Evolutionary conservation across 2,329 filamentous ascomycete genomes (phyloP).

Genomic region (Pestalotiopsis sp.): DNA sequence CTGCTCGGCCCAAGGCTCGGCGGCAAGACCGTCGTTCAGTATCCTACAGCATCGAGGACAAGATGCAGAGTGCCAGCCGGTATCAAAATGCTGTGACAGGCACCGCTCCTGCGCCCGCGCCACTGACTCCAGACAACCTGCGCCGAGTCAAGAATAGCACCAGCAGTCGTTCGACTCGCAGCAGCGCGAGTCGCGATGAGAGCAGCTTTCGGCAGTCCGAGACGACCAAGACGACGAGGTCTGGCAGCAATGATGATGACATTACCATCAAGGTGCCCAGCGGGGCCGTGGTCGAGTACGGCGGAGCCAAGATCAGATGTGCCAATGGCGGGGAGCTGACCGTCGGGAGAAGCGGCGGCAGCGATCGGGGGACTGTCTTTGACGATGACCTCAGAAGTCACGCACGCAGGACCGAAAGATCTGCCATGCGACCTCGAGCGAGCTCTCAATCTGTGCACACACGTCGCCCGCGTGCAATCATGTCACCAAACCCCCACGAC

Average conservation of each 20-base stretch:
- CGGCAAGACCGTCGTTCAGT: conserved; percentile 30
- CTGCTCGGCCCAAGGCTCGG: conserved; percentile 23
- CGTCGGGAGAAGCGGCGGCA: conserved; percentile 47
- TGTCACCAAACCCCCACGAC: conserved; percentile 14
- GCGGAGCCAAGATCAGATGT: conserved; percentile 61
- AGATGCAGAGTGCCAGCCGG: conserved; percentile 44
- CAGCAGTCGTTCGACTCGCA: conserved; percentile 60
- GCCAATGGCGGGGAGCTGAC: conserved; percentile 63
- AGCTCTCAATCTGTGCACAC: conserved; percentile 53
- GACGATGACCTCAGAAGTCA: conserved; percentile 48
- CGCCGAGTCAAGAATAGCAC: conserved; percentile 50
- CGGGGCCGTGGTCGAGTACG: conserved; percentile 57
- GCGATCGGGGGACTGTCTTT: conserved; percentile 53
- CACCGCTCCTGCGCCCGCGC: conserved; percentile 37
- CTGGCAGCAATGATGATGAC: conserved; percentile 56
- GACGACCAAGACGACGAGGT: conserved; percentile 62
- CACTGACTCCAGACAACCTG: conserved; percentile 59
- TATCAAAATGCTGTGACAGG: conserved; percentile 59
- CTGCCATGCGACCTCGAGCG: conserved; percentile 47
- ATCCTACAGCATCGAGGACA: conserved; percentile 43
- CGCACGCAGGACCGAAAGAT: conserved; percentile 43
- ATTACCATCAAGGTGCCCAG: conserved; percentile 64
- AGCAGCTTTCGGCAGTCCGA: conserved; percentile 65
- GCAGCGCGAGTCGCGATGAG: conserved; percentile 63
- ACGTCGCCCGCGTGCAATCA: conserved; percentile 23